A percentile compares a stretch with the other conserved stretches of the same genome.
These are phyloP conservation scores for Ophiostoma populinum DNA, from an alignment of 2,329 filamentous ascomycete species.

Conservation along the genomic window DNA sequence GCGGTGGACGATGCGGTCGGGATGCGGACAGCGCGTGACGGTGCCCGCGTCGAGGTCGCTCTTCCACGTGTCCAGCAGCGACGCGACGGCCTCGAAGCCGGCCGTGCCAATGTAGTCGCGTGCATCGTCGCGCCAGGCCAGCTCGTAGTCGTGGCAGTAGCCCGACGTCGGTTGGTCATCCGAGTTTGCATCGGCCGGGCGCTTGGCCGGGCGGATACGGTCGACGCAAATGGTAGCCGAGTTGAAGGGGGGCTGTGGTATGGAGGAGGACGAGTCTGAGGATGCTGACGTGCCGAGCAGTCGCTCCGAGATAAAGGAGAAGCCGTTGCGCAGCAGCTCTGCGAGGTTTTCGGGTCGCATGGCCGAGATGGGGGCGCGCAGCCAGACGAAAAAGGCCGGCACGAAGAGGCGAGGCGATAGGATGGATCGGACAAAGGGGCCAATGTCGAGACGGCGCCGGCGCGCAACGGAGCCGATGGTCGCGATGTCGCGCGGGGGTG, in stretches of 20 bases:
- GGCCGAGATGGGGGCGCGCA: slow-evolving; percentile 6
- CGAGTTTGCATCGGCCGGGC: background rate
- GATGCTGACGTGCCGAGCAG: too few relatives aligned
- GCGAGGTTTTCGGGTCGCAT: slow-evolving; percentile 10
- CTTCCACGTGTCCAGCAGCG: slow-evolving; percentile 10
- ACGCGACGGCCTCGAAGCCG: slow-evolving; percentile 9
- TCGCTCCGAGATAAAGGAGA: slow-evolving; percentile 9
- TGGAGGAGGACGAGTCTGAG: too few relatives aligned
- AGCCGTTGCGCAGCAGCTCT: slow-evolving; percentile 10
- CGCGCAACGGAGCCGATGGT: too few relatives aligned
- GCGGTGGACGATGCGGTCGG: slow-evolving; percentile 5
- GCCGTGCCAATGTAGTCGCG: slow-evolving; percentile 12
- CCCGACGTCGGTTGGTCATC: background rate
- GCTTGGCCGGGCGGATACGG: slow-evolving; percentile 9
- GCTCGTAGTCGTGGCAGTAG: slow-evolving; percentile 10
- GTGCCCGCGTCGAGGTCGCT: slow-evolving; percentile 11
- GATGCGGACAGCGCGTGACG: slow-evolving; percentile 9
- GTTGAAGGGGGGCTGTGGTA: background rate
- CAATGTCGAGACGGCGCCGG: too few relatives aligned
- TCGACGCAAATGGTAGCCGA: slow-evolving; percentile 7
- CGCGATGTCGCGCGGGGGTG: too few relatives aligned
- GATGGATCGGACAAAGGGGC: too few relatives aligned
- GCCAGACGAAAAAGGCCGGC: slow-evolving; percentile 3
- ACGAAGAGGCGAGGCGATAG: background rate
- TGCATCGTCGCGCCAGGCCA: slow-evolving; percentile 13